Evolutionary conservation across 2,329 filamentous ascomycete genomes (phyloP).

Genomic region (Xylaria sp.): DNA sequence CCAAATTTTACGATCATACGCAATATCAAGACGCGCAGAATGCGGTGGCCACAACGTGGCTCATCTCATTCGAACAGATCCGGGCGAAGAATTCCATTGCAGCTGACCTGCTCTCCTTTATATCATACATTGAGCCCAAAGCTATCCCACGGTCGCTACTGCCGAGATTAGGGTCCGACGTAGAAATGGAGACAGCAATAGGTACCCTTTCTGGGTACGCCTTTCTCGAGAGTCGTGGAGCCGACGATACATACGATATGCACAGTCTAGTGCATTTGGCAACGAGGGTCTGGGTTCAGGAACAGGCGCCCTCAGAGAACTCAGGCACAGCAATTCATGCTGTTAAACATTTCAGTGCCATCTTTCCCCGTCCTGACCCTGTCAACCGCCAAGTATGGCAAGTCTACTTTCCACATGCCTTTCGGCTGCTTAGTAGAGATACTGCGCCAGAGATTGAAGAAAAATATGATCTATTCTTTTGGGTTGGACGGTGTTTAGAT

Average conservation of each 20-base stretch:
- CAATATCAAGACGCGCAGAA: slow-evolving; percentile 41
- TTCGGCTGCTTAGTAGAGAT: background rate
- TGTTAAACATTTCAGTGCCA: slow-evolving; percentile 27
- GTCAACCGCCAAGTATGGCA: slow-evolving; percentile 7
- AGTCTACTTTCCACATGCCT: slow-evolving; percentile 6
- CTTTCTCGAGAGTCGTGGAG: background rate
- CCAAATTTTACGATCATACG: slow-evolving; percentile 42
- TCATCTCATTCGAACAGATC: slow-evolving; percentile 42
- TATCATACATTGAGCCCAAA: slow-evolving; percentile 46
- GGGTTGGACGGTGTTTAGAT: background rate
- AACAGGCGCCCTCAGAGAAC: background rate
- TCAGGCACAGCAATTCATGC: background rate
- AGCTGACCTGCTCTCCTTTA: slow-evolving; percentile 44
- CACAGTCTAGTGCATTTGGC: slow-evolving; percentile 13
- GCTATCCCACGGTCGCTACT: slow-evolving; percentile 44
- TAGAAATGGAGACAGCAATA: background rate
- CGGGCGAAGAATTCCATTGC: slow-evolving; percentile 35
- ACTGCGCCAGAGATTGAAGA: background rate
- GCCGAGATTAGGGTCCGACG: slow-evolving; percentile 27
- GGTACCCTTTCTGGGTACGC: slow-evolving; percentile 6
- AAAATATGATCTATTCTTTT: background rate
- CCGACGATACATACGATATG: slow-evolving; percentile 9
- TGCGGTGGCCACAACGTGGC: slow-evolving; percentile 45
- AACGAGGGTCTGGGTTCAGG: background rate
- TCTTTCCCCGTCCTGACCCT: slow-evolving; percentile 36